A percentile compares a stretch with the other conserved stretches of the same genome.
These are phyloP conservation scores for Tulasnella sp. DNA, from an alignment of 768 basidiomycete species.

Conservation along the genomic window DNA sequence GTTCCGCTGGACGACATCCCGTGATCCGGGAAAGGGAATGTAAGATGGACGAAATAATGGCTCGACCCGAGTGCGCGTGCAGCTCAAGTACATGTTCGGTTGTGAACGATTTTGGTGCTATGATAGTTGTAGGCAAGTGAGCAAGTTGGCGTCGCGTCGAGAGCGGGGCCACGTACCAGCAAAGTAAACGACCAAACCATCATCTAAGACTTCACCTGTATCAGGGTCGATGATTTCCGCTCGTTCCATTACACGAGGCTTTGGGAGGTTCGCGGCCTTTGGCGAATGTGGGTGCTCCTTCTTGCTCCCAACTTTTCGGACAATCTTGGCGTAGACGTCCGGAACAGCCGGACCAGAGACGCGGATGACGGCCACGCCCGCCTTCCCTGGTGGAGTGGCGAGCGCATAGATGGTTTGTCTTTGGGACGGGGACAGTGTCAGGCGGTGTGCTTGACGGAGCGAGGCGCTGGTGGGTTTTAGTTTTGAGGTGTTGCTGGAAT, in stretches of 20 bases:
- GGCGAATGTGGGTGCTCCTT: background rate
- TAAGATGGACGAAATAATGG: constrained; percentile 69
- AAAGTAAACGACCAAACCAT: constrained; percentile 79
- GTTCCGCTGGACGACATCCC: constrained; percentile 69
- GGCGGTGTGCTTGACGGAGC: background rate
- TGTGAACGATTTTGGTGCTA: constrained; percentile 81
- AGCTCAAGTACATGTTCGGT: constrained; percentile 78
- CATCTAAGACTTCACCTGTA: constrained; percentile 62
- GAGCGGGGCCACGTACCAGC: constrained; percentile 47
- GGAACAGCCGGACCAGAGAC: constrained; percentile 73
- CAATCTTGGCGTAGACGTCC: constrained; percentile 58
- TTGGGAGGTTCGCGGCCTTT: constrained; percentile 36
- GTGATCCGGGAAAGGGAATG: constrained; percentile 57
- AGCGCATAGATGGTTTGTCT: constrained; percentile 74
- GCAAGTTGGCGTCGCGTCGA: background rate
- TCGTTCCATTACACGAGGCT: constrained; percentile 65
- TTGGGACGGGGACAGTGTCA: constrained; percentile 29
- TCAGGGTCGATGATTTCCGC: constrained; percentile 64
- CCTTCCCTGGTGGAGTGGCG: constrained; percentile 82
- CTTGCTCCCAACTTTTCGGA: constrained; percentile 37
- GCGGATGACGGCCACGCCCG: constrained; percentile 75
- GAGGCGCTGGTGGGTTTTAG: background rate
- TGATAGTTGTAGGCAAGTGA: background rate
- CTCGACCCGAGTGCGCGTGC: constrained; percentile 82
- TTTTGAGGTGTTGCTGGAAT: background rate